Evolutionary conservation across 1,284 basidiomycete species (phyloP).

Genomic region (Cryptococcus hybrid): DNA sequence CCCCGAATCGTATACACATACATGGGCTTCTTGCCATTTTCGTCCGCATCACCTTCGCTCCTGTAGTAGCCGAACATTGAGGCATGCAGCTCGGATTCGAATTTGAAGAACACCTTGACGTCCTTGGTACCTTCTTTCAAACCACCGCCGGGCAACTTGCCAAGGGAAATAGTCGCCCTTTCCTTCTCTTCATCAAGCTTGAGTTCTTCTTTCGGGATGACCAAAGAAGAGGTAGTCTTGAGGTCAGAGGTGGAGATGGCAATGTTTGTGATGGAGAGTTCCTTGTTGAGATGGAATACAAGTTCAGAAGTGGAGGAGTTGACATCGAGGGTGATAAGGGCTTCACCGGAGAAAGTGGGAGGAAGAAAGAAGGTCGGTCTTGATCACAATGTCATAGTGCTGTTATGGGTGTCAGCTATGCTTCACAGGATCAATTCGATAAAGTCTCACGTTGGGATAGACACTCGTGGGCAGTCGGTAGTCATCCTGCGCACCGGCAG

Average conservation of each 20-base stretch:
- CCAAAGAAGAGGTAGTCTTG: slow-evolving; percentile 57
- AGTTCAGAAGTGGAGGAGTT: slow-evolving; percentile 62
- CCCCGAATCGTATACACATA: slow-evolving; percentile 15
- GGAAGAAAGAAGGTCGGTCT: slow-evolving; percentile 73
- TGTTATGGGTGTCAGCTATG: neutral
- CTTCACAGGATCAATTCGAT: neutral
- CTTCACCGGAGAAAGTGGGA: slow-evolving; percentile 68
- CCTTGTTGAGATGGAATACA: slow-evolving; percentile 66
- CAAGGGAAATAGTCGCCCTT: slow-evolving; percentile 62
- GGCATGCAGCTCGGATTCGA: slow-evolving; percentile 61
- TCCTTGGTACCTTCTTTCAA: slow-evolving; percentile 60
- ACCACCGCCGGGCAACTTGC: slow-evolving; percentile 62
- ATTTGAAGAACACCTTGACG: slow-evolving; percentile 54
- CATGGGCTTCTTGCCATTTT: slow-evolving; percentile 52
- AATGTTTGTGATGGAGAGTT: slow-evolving; percentile 67
- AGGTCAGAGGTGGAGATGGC: slow-evolving; percentile 62
- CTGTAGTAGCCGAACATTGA: slow-evolving; percentile 59
- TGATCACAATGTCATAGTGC: slow-evolving; percentile 80
- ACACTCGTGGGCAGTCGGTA: slow-evolving; percentile 76
- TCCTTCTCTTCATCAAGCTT: slow-evolving; percentile 62
- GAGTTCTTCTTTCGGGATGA: slow-evolving; percentile 49
- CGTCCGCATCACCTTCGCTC: slow-evolving; percentile 52
- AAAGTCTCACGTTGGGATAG: slow-evolving; percentile 14
- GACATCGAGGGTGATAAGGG: slow-evolving; percentile 74
- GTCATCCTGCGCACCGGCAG: slow-evolving; percentile 30